phyloP scores from a whole-genome alignment of 1,284 basidiomycete species.

The Puccinia triticina region DNA sequence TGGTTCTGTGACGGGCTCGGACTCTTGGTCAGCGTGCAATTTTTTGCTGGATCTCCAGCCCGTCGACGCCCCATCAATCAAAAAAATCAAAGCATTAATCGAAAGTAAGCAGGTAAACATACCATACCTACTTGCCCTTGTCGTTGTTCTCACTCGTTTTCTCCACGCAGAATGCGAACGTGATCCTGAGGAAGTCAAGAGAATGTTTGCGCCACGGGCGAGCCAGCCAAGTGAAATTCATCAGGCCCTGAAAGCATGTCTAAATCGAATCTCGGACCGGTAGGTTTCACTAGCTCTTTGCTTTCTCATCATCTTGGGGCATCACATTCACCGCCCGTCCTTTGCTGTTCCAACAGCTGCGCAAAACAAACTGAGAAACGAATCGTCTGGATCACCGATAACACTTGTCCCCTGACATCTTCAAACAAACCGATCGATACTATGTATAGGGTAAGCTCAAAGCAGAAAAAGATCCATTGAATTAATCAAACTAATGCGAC shows the following conservation, averaged over 20 bases:
- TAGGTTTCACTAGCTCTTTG: neutral
- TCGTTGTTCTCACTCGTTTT: neutral
- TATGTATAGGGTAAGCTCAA: neutral
- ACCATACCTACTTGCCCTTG: neutral
- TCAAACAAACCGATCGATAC: neutral
- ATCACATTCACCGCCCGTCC: neutral
- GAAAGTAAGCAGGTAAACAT: slow-evolving; percentile 21
- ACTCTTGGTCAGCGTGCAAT: slow-evolving; percentile 26
- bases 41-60: slow-evolving; percentile 24
- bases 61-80: slow-evolving; percentile 29
- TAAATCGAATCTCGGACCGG: slow-evolving; percentile 35
- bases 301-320: neutral
- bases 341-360: neutral
- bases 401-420: slow-evolving; percentile 8
- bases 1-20: slow-evolving; percentile 11
- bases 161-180: slow-evolving; percentile 10
- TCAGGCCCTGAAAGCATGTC: slow-evolving; percentile 20
- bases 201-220: neutral
- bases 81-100: slow-evolving; percentile 36
- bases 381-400: slow-evolving; percentile 28
- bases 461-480: neutral
- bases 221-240: slow-evolving; percentile 15
- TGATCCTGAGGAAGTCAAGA: slow-evolving; percentile 29
- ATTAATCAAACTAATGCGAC: neutral
- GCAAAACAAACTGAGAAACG: neutral